These are phyloP conservation scores for Triticum monococcum DNA, from an alignment of 176 grass and related monocot species.

Conservation along the genomic window DNA sequence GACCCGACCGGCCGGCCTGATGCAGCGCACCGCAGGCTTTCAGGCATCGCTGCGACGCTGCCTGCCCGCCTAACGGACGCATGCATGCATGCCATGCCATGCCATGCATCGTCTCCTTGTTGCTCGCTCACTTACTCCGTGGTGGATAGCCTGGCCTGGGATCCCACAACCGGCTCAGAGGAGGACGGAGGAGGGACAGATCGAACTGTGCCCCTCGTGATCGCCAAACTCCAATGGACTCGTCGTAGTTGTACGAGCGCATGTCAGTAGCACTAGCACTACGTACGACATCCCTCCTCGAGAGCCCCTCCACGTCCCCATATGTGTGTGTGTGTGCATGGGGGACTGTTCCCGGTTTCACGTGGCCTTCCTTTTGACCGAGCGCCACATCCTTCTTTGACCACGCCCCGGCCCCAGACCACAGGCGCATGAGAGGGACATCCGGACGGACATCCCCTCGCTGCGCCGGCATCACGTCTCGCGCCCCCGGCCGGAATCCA, in stretches of 20 bases:
- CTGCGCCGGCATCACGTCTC: slow-evolving; percentile 27
- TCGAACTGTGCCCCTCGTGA: slow-evolving; percentile 88
- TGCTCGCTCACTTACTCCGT: neutral
- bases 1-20: neutral
- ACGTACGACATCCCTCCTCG: neutral
- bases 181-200: slow-evolving; percentile 23
- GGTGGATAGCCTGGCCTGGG: slow-evolving; percentile 9
- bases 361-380: slow-evolving; percentile 97
- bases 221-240: slow-evolving; percentile 49
- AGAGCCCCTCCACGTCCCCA: slow-evolving; percentile 26
- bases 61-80: slow-evolving; percentile 12
- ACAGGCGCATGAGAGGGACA: neutral
- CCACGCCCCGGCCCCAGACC: neutral
- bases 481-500: slow-evolving; percentile 35
- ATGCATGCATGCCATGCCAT: neutral
- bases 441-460: slow-evolving; percentile 8
- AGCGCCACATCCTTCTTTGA: slow-evolving; percentile 50
- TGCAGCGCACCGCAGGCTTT: slow-evolving; percentile 13
- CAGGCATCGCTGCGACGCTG: neutral
- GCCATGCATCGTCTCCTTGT: slow-evolving; percentile 34
- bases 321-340: slow-evolving; percentile 27
- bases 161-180: slow-evolving; percentile 32
- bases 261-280: neutral
- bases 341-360: slow-evolving; percentile 91
- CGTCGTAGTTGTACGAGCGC: neutral